Conservation (phyloP, 768 basidiomycete species). For the Lenzites betulinus region DNA sequence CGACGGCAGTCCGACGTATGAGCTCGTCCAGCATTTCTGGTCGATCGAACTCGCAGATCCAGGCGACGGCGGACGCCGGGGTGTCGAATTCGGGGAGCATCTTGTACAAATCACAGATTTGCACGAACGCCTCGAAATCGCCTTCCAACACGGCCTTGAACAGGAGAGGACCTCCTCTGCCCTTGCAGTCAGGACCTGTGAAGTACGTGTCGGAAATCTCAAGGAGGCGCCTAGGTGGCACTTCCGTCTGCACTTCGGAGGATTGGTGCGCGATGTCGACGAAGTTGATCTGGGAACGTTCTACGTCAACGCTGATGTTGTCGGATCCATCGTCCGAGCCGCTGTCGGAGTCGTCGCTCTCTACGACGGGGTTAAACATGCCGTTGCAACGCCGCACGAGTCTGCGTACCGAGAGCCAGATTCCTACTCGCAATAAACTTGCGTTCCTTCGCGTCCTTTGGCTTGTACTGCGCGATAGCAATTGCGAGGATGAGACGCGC, state of each 20-base stretch:
- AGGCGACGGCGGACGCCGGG: slow-evolving; percentile 25
- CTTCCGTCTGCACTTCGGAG: slow-evolving; percentile 43
- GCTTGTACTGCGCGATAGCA: slow-evolving; percentile 53
- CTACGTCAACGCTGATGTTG: slow-evolving; percentile 38
- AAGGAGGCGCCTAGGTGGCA: slow-evolving; percentile 43
- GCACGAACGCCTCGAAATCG: slow-evolving; percentile 54
- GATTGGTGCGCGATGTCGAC: slow-evolving; percentile 54
- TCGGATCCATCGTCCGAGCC: slow-evolving; percentile 35
- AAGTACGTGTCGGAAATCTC: slow-evolving; percentile 9
- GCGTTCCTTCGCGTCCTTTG: slow-evolving; percentile 34
- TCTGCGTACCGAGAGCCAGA: slow-evolving; percentile 37
- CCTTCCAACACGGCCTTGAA: slow-evolving; percentile 42
- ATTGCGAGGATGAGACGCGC: slow-evolving; percentile 62
- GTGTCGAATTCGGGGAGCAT: slow-evolving; percentile 34
- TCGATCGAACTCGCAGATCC: slow-evolving; percentile 44
- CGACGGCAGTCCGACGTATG: slow-evolving; percentile 52
- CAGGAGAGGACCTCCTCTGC: slow-evolving; percentile 28
- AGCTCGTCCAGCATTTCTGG: slow-evolving; percentile 57
- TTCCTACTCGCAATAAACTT: slow-evolving; percentile 36
- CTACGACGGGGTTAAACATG: slow-evolving; percentile 7
- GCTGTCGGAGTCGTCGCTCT: slow-evolving; percentile 30
- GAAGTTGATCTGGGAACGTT: slow-evolving; percentile 46
- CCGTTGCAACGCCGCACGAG: not conserved
- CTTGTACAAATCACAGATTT: slow-evolving; percentile 48
- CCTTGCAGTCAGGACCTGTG: slow-evolving; percentile 2